These are phyloP conservation scores for Ceratocystis albifundus DNA, from an alignment of 2,329 filamentous ascomycete genomes.

Conservation along the genomic window DNA sequence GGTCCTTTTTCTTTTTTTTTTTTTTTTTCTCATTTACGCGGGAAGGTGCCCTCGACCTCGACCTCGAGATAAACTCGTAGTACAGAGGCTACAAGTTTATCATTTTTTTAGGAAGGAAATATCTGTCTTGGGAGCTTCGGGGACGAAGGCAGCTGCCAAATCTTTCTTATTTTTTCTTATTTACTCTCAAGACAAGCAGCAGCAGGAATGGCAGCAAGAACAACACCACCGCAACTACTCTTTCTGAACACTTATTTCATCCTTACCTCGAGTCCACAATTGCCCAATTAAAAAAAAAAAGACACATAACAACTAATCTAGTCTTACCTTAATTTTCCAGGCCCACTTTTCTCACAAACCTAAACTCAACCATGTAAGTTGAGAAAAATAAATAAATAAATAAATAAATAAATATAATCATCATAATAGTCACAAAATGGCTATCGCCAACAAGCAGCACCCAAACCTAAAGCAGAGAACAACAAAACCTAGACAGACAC, in stretches of 20 bases:
- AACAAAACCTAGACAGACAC: constrained; percentile 1
- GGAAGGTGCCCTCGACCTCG: neutral
- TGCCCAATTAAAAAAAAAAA: neutral
- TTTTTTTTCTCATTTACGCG: too few species aligned
- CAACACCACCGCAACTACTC: neutral
- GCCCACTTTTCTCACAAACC: constrained; percentile 1
- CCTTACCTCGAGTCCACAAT: neutral
- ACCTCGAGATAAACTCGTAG: too few species aligned
- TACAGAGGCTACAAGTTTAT: too few species aligned
- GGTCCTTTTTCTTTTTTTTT: neutral
- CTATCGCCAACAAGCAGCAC: neutral
- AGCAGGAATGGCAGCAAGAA: too few species aligned
- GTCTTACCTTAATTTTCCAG: constrained; percentile 6
- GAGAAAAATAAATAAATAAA: neutral
- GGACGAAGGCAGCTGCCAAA: constrained; percentile 1
- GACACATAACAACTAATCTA: neutral
- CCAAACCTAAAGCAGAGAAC: neutral
- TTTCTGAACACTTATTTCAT: neutral
- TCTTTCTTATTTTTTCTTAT: neutral
- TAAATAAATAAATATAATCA: neutral
- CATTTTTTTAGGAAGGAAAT: too few species aligned
- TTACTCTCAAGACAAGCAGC: too few species aligned
- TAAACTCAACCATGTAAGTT: constrained; percentile 5
- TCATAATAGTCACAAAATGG: too few species aligned
- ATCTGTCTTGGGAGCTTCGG: neutral